Percentiles rank a stretch among this genome's conserved stretches.
Conservation (phyloP, 169 alveolate genomes). For the Babesia caballi region DNA sequence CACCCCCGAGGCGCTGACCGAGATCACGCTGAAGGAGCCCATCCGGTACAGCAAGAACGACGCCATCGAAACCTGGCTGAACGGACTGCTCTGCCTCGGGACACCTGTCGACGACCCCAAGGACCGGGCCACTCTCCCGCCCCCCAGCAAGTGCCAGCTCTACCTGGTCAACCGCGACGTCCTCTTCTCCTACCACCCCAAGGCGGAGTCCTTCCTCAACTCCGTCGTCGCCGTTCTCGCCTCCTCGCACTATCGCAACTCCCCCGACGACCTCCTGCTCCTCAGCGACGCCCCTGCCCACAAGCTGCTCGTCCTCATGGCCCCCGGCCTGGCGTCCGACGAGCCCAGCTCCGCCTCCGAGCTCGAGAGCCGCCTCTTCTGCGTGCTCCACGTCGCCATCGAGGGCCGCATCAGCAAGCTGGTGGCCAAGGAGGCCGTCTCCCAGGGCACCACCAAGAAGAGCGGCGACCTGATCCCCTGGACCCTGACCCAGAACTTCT, state of each 20-base stretch:
- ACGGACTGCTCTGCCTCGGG: constrained; percentile 91
- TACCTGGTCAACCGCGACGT: constrained; percentile 97
- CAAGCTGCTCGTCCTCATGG: constrained; percentile 88
- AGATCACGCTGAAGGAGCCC: constrained; percentile 89
- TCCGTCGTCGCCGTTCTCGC: constrained; percentile 94
- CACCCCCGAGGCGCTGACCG: constrained; percentile 74
- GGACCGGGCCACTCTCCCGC: constrained; percentile 83
- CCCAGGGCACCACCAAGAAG: constrained; percentile 83
- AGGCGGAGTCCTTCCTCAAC: constrained; percentile 93
- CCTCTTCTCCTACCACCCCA: constrained; percentile 93
- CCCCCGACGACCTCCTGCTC: constrained; percentile 98
- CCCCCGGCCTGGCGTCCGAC: background rate
- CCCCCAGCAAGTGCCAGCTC: constrained; percentile 92
- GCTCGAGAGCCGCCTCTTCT: constrained; percentile 76
- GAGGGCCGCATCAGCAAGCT: constrained; percentile 90
- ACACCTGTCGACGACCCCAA: constrained; percentile 87
- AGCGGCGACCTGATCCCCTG: constrained; percentile 98
- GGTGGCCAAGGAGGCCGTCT: constrained; percentile 71
- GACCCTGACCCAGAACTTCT: constrained; percentile 95
- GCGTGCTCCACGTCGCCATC: constrained; percentile 87
- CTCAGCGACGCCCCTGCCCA: constrained; percentile 99
- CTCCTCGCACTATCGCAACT: constrained; percentile 97
- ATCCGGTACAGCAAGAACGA: constrained; percentile 97
- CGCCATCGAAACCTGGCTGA: constrained; percentile 97
- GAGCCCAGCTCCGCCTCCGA: constrained; percentile 26